A percentile compares a stretch with the other conserved stretches of the same genome.
Conservation (phyloP, 768 basidiomycete genomes). For the Lactarius indigo region DNA sequence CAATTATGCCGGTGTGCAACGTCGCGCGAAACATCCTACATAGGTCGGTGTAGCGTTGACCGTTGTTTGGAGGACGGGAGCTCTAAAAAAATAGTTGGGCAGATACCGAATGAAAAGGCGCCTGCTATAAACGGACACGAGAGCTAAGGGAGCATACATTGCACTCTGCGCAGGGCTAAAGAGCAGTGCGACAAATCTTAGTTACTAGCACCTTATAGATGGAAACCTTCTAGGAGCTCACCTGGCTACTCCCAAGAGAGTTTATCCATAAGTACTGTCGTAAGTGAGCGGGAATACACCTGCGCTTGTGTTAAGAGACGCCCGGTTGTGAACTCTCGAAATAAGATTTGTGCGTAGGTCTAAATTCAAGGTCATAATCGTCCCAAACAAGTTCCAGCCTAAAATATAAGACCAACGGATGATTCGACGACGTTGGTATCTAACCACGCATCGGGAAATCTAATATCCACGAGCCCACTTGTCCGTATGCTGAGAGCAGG, state of each 20-base stretch:
- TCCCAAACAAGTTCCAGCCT: slow-evolving; percentile 20
- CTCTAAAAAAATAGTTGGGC: background rate
- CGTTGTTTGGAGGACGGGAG: background rate
- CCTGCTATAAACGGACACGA: slow-evolving; percentile 17
- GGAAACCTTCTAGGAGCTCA: background rate
- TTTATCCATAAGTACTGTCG: background rate
- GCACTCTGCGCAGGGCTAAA: slow-evolving; percentile 27
- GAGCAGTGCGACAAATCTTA: background rate
- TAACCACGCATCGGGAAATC: slow-evolving; percentile 54
- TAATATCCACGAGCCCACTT: slow-evolving; percentile 47
- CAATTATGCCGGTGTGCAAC: slow-evolving; percentile 16
- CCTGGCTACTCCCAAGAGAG: slow-evolving; percentile 14
- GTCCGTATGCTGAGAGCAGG: slow-evolving; percentile 5
- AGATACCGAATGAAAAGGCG: background rate
- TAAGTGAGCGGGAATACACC: slow-evolving; percentile 15
- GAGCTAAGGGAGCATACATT: slow-evolving; percentile 27
- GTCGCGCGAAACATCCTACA: background rate
- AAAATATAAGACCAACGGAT: slow-evolving; percentile 7
- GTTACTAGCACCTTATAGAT: background rate
- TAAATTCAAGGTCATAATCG: slow-evolving; percentile 1
- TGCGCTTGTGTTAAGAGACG: slow-evolving; percentile 2
- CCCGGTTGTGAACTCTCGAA: slow-evolving; percentile 10
- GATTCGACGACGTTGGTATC: slow-evolving; percentile 46
- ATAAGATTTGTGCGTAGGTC: slow-evolving; percentile 13
- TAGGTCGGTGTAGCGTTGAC: background rate